A percentile compares a stretch with the other conserved stretches of the same genome.
Evolutionary conservation across 2,329 filamentous ascomycete species (phyloP).

Genomic region (Cyclaneusma minus): DNA sequence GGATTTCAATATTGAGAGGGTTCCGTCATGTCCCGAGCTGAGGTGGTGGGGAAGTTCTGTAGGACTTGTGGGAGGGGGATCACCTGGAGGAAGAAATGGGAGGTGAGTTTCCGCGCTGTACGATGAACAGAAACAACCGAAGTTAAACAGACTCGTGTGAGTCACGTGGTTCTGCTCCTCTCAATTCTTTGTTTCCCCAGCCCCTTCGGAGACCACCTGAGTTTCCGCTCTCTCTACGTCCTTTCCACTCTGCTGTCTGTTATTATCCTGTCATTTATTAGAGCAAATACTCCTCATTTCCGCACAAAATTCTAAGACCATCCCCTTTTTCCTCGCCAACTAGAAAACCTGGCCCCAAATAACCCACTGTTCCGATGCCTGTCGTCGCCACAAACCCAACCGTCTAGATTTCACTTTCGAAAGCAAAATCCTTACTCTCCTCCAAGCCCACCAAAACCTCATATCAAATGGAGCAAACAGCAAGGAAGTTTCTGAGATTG

Average conservation of each 20-base stretch:
- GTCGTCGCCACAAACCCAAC: constrained; percentile 5
- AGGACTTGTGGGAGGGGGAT: constrained; percentile 6
- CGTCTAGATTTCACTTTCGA: constrained; percentile 5
- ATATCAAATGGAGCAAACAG: no score
- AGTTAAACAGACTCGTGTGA: no score
- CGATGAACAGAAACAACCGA: no score
- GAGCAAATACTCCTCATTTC: neutral
- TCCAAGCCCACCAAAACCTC: constrained; percentile 1
- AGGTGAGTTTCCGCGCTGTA: constrained; percentile 3
- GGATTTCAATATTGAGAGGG: neutral
- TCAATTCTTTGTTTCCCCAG: neutral
- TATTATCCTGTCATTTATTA: neutral
- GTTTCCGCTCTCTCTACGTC: neutral
- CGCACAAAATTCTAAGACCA: neutral
- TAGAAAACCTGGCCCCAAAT: constrained; percentile 8
- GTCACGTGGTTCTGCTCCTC: neutral
- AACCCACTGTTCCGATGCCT: constrained; percentile 6
- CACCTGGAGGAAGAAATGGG: constrained; percentile 8
- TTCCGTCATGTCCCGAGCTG: constrained; percentile 4
- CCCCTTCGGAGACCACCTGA: neutral
- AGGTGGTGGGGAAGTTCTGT: constrained; percentile 6
- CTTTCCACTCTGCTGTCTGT: neutral
- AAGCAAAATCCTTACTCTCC: constrained; percentile 5
- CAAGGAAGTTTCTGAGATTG: no score
- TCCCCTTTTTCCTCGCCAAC: neutral